phyloP scores from a whole-genome alignment of 73 alveolate genomes.

The Diophrys sp. region DNA sequence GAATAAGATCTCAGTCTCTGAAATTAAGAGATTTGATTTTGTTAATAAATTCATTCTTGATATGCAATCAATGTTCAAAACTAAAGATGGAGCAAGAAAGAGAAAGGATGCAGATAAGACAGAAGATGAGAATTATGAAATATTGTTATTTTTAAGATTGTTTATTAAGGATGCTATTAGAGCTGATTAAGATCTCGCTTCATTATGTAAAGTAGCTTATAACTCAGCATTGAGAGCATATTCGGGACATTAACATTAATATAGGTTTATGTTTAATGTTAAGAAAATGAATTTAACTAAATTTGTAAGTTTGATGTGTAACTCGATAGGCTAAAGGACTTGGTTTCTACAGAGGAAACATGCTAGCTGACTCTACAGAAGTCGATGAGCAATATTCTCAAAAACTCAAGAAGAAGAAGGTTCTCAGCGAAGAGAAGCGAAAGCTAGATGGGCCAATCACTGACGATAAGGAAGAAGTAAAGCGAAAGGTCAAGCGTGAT shows the following conservation, averaged over 20 bases:
- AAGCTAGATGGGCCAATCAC: neutral
- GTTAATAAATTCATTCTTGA: slow-evolving; percentile 52
- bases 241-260: slow-evolving; percentile 40
- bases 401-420: slow-evolving; percentile 7
- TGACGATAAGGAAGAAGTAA: neutral
- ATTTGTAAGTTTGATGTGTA: slow-evolving; percentile 18
- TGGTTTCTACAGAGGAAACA: slow-evolving; percentile 5
- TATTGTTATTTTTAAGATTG: slow-evolving; percentile 25
- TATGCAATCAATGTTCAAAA: slow-evolving; percentile 55
- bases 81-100: slow-evolving; percentile 29
- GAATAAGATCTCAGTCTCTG: slow-evolving; percentile 49
- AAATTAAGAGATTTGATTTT: slow-evolving; percentile 60
- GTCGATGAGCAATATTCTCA: neutral
- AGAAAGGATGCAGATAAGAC: slow-evolving; percentile 47
- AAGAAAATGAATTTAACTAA: slow-evolving; percentile 35
- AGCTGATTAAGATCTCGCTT: neutral
- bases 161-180: slow-evolving; percentile 29
- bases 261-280: slow-evolving; percentile 32
- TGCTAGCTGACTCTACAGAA: neutral
- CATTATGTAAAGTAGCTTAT: slow-evolving; percentile 26
- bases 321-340: neutral
- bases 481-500: neutral
- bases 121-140: slow-evolving; percentile 75
- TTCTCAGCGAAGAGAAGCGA: neutral
- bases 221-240: slow-evolving; percentile 54